phyloP scores from a whole-genome alignment of 176 grass and related monocot species.

The Oropetium thomaeum region DNA sequence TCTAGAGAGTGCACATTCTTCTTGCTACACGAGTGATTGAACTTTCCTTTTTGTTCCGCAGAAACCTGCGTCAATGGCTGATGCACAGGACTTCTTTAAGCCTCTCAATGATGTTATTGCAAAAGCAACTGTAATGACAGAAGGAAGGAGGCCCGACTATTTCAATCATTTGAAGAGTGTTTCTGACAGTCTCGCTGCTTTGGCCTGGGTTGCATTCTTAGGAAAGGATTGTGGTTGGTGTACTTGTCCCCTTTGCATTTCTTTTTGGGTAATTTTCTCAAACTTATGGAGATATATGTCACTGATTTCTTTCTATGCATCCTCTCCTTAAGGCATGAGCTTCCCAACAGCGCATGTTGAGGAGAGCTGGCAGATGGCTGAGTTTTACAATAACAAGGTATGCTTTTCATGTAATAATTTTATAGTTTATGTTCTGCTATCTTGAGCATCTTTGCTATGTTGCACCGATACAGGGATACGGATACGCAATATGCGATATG shows the following conservation, averaged over 20 bases:
- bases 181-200: constrained; percentile 82
- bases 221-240: constrained; percentile 92
- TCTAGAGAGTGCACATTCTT: constrained; percentile 22
- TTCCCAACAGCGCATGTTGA: constrained; percentile 94
- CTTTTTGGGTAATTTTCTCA: neutral
- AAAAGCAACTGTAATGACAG: constrained; percentile 70
- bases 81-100: constrained; percentile 70
- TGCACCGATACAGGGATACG: no score
- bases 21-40: neutral
- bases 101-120: constrained; percentile 65
- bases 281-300: neutral
- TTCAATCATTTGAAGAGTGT: constrained; percentile 91
- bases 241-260: neutral
- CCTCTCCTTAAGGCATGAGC: constrained; percentile 67
- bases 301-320: constrained; percentile 27
- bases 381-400: constrained; percentile 99
- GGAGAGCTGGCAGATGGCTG: constrained; percentile 98
- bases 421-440: neutral
- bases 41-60: constrained; percentile 24
- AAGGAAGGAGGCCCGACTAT: constrained; percentile 88
- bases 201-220: constrained; percentile 88
- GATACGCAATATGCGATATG: no score
- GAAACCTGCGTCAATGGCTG: constrained; percentile 73
- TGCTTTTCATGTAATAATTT: neutral
- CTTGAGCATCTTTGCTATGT: neutral